Percentiles rank a stretch among this genome's conserved stretches.
phyloP scores from a whole-genome alignment of 495 filamentous ascomycete genomes.

The Opeltia flavorubescens region DNA sequence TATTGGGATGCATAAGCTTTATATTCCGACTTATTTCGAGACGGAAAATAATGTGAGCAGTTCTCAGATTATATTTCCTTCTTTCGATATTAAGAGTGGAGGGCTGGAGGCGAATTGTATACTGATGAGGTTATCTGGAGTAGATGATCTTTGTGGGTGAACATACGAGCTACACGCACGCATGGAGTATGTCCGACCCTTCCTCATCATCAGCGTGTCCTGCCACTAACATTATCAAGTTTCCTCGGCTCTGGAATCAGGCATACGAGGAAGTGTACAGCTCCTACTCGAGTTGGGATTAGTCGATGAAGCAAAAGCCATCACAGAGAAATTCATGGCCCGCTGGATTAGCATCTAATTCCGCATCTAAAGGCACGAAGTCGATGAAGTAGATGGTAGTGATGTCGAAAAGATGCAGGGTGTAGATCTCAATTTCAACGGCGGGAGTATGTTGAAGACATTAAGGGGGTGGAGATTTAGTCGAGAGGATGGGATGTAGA shows the following conservation, averaged over 20 bases:
- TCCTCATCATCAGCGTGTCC: neutral
- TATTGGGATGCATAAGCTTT: conserved; percentile 48
- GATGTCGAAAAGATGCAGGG: no score
- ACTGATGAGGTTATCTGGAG: conserved; percentile 8
- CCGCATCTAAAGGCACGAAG: no score
- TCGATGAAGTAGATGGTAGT: no score
- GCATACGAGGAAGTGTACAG: conserved; percentile 50
- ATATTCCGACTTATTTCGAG: conserved; percentile 54
- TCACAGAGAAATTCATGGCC: conserved; percentile 54
- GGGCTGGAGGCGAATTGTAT: neutral
- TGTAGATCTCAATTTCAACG: no score
- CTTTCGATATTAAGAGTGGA: neutral
- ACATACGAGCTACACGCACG: conserved; percentile 61
- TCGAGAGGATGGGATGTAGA: no score
- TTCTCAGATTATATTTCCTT: neutral
- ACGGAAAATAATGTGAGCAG: conserved; percentile 41
- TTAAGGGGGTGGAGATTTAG: no score
- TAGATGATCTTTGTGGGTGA: conserved; percentile 53
- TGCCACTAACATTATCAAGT: conserved; percentile 14
- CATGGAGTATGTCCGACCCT: conserved; percentile 32
- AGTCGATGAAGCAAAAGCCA: conserved; percentile 53
- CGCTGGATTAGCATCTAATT: conserved; percentile 34
- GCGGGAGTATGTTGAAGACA: no score
- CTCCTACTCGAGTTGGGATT: conserved; percentile 51
- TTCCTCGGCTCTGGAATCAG: conserved; percentile 50